Conservation (phyloP, 1,284 basidiomycete genomes). For the Ganoderma sinense region DNA sequence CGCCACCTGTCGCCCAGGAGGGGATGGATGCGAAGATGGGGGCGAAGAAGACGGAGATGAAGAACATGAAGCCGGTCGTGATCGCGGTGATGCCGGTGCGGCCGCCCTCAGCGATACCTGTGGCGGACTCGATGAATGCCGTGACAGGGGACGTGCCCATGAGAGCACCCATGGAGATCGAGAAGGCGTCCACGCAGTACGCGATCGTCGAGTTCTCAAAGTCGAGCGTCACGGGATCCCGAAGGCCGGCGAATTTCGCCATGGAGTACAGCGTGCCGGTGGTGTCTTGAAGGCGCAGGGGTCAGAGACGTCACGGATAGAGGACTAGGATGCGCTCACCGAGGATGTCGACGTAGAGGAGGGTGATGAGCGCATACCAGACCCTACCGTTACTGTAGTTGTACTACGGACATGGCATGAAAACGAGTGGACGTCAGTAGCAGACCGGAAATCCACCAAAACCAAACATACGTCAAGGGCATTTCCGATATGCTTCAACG, state of each 20-base stretch:
- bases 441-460: background rate
- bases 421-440: background rate
- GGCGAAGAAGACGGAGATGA: slow-evolving; percentile 88
- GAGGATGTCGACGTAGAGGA: slow-evolving; percentile 91
- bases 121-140: slow-evolving; percentile 87
- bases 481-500: slow-evolving; percentile 66
- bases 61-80: slow-evolving; percentile 81
- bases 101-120: slow-evolving; percentile 85
- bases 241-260: slow-evolving; percentile 91
- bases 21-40: slow-evolving; percentile 92
- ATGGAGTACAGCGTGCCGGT: slow-evolving; percentile 87
- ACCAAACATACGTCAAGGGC: slow-evolving; percentile 64
- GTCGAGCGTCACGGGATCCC: slow-evolving; percentile 85
- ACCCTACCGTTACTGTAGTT: slow-evolving; percentile 74
- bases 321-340: slow-evolving; percentile 45
- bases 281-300: slow-evolving; percentile 29
- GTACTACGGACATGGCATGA: slow-evolving; percentile 53
- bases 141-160: slow-evolving; percentile 91
- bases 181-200: slow-evolving; percentile 86
- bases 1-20: slow-evolving; percentile 88
- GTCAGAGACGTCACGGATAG: background rate
- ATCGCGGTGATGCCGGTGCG: slow-evolving; percentile 89
- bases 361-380: slow-evolving; percentile 89
- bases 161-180: slow-evolving; percentile 83
- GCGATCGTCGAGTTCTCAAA: slow-evolving; percentile 89